Evolutionary conservation across 2,329 filamentous ascomycete species (phyloP).

Genomic region (Exophiala viscosa): DNA sequence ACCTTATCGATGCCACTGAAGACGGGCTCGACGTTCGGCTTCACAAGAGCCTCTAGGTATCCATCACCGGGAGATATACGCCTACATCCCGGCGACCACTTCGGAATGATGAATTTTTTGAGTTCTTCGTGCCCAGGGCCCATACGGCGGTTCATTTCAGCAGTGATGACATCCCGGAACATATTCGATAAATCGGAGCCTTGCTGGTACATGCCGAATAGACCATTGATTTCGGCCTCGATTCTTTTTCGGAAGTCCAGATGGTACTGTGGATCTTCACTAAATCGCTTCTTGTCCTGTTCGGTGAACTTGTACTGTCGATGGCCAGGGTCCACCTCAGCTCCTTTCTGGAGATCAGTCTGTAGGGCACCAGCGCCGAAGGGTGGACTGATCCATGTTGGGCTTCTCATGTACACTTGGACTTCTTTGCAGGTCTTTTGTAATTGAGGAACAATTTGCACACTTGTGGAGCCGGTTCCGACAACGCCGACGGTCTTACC

Average conservation of each 20-base stretch:
- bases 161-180: constrained; percentile 2
- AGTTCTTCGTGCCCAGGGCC: constrained; percentile 20
- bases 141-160: constrained; percentile 25
- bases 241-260: constrained; percentile 31
- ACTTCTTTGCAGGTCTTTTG: constrained; percentile 9
- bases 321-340: constrained; percentile 10
- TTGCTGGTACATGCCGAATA: constrained; percentile 19
- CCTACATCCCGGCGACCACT: constrained; percentile 22
- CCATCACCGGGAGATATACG: constrained; percentile 38
- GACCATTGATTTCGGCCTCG: constrained; percentile 30
- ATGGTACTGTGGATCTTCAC: constrained; percentile 26
- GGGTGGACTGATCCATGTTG: constrained; percentile 23
- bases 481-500: no score
- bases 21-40: constrained; percentile 24
- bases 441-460: neutral
- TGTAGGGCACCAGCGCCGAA: constrained; percentile 10
- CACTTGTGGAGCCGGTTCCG: no score
- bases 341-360: constrained; percentile 2
- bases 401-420: constrained; percentile 14
- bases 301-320: constrained; percentile 27
- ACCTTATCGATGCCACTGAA: constrained; percentile 24
- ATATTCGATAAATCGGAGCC: constrained; percentile 3
- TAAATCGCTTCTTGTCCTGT: constrained; percentile 22
- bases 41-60: constrained; percentile 30
- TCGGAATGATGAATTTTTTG: constrained; percentile 25